Evolutionary conservation across 2,329 filamentous ascomycete genomes (phyloP), one percentile per base, ranked within the genome.

Genomic region (Beauveria sp.): DNA sequence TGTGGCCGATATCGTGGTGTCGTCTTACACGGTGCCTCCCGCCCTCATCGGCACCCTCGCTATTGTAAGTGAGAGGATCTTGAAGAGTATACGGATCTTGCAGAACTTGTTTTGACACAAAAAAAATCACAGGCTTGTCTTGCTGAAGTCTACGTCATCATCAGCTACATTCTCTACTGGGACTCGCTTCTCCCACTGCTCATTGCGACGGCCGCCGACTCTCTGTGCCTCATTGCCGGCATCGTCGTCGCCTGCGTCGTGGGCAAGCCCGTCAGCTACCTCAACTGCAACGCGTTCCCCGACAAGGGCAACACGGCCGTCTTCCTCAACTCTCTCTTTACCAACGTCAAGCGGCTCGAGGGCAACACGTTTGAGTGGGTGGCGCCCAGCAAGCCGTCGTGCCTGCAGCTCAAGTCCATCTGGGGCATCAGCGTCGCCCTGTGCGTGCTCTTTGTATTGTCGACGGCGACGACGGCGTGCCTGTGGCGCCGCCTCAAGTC

Each of bases 401-500:
- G 93, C 77, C 86, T 87, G 69, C 86, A 95, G 78, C 86, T 92
- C 73, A 96, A 96, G 81, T 85, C 89, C 18, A 84, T 95, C 66
- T 96, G 92, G 93, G 92, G 91, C 1, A 75, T 96, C 63, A 84
- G 86, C 72, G 93, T 96, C 73, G 86, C 86, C 5, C 81, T 96
- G 55, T 91, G 86, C 72, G 82, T 89, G 49, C 76, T 91, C 42
- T 90, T 90, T 69, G 80, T 84, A 64, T 81, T 90, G 63, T 87
- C 85, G 2, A 76, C 79, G 51, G 73, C 87, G 55, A 79, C 83
- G 51, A 81, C 79, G 34, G 73, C 78, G 60, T 84, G 85, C 66
- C 77, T 91, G 45, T 89, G 86, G 84, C 81, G 83, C 65, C 81
- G 83, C 67, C 76, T 81, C 69, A 83, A 83, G 74, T 70, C 74